These are phyloP conservation scores for Chloromonas sp. DNA, from an alignment of 163 green algal genomes.

Conservation along the genomic window DNA sequence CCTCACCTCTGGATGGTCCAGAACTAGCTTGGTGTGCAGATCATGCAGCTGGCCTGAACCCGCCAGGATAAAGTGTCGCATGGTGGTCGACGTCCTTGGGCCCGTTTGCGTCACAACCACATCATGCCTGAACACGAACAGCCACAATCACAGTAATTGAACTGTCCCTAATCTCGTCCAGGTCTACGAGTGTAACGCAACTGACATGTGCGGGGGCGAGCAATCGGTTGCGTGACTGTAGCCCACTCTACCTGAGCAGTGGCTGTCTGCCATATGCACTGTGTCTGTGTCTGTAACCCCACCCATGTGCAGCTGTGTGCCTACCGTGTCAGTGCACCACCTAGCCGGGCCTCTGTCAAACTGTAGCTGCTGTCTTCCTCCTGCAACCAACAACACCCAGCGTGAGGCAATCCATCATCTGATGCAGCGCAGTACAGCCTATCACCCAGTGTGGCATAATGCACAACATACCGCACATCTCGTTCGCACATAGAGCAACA, in stretches of 20 bases:
- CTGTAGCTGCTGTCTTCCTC: conserved; percentile 62
- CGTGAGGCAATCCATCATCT: no score
- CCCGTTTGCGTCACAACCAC: conserved; percentile 26
- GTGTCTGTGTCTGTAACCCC: no score
- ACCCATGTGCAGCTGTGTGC: neutral
- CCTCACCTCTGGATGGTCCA: conserved; percentile 70
- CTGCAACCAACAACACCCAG: conserved; percentile 25
- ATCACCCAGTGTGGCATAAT: no score
- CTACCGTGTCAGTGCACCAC: conserved; percentile 63
- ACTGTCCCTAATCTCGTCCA: neutral
- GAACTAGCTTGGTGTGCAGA: conserved; percentile 81
- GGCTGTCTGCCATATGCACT: no score
- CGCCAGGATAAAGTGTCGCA: conserved; percentile 80
- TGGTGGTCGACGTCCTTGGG: conserved; percentile 57
- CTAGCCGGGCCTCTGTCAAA: conserved; percentile 74
- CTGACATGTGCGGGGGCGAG: no score
- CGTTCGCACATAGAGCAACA: no score
- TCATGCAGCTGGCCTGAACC: conserved; percentile 86
- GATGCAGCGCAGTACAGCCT: no score
- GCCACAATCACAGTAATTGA: neutral
- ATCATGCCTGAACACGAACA: conserved; percentile 6
- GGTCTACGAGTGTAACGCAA: no score
- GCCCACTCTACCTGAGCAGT: no score
- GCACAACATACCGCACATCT: no score
- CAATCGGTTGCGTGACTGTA: no score